Evolutionary conservation across 768 basidiomycete genomes (phyloP).

Genomic region (Termitomyces sp.): DNA sequence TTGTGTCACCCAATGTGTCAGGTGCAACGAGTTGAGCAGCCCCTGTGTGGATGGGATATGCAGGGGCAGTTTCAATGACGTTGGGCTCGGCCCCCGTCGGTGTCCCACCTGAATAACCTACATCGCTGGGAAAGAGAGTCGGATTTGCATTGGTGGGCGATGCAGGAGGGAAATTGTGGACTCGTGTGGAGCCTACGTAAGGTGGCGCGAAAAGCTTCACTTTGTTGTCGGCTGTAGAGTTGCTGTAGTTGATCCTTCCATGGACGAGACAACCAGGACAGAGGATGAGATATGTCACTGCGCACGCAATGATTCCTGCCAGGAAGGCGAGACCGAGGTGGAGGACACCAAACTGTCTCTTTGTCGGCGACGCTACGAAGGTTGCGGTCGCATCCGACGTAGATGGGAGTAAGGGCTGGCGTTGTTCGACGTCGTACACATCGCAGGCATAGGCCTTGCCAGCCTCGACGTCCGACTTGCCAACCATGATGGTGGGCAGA

Average conservation of each 20-base stretch:
- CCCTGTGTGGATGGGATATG: slow-evolving; percentile 74
- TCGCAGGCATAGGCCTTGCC: slow-evolving; percentile 11
- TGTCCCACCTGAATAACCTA: slow-evolving; percentile 74
- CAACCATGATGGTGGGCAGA: slow-evolving; percentile 9
- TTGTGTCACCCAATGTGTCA: slow-evolving; percentile 19
- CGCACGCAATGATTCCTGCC: slow-evolving; percentile 46
- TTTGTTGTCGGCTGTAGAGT: slow-evolving; percentile 13
- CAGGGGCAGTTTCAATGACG: slow-evolving; percentile 66
- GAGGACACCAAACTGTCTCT: slow-evolving; percentile 24
- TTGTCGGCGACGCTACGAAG: slow-evolving; percentile 1
- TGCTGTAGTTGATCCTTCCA: neutral
- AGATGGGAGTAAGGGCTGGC: slow-evolving; percentile 31
- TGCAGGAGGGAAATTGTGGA: slow-evolving; percentile 66
- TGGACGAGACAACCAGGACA: slow-evolving; percentile 34
- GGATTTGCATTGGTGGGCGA: slow-evolving; percentile 71
- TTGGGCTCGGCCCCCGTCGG: slow-evolving; percentile 78
- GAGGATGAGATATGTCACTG: slow-evolving; percentile 43
- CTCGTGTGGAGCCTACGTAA: slow-evolving; percentile 66
- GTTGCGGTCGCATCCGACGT: slow-evolving; percentile 2
- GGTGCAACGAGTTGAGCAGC: slow-evolving; percentile 62
- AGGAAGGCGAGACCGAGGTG: slow-evolving; percentile 48
- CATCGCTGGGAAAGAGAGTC: slow-evolving; percentile 67
- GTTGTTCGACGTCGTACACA: slow-evolving; percentile 23
- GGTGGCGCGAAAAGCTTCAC: slow-evolving; percentile 45
- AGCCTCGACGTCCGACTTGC: slow-evolving; percentile 18